Evolutionary conservation across 2,329 filamentous ascomycete genomes (phyloP).

Genomic region (Tolypocladium cylindrosporum): DNA sequence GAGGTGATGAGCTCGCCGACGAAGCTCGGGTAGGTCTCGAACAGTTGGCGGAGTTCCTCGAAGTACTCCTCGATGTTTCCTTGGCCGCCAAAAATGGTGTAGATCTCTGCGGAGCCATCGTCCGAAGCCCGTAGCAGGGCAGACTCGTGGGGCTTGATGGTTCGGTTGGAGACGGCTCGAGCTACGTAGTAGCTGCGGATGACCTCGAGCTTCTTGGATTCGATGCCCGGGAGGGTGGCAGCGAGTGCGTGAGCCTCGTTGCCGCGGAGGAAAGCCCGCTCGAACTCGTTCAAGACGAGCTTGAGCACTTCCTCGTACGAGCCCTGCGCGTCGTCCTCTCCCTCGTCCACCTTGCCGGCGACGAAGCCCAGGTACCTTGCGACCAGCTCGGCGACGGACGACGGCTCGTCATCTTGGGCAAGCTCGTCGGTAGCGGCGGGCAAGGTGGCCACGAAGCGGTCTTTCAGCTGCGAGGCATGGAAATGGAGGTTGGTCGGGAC

Average conservation of each 20-base stretch:
- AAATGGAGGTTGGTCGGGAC: slow-evolving; percentile 94
- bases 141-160: slow-evolving; percentile 87
- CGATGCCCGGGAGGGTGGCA: slow-evolving; percentile 77
- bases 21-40: slow-evolving; percentile 83
- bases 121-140: slow-evolving; percentile 82
- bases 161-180: slow-evolving; percentile 70
- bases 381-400: slow-evolving; percentile 84
- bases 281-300: slow-evolving; percentile 88
- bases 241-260: slow-evolving; percentile 94
- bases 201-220: slow-evolving; percentile 83
- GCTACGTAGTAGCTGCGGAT: slow-evolving; percentile 88
- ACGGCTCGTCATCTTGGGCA: slow-evolving; percentile 97
- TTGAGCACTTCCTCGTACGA: slow-evolving; percentile 90
- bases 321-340: slow-evolving; percentile 79
- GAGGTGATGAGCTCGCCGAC: slow-evolving; percentile 74
- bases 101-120: slow-evolving; percentile 74
- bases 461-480: slow-evolving; percentile 89
- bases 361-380: slow-evolving; percentile 89
- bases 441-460: slow-evolving; percentile 75
- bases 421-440: slow-evolving; percentile 92
- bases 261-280: slow-evolving; percentile 85
- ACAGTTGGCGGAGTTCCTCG: slow-evolving; percentile 87
- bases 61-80: slow-evolving; percentile 99
- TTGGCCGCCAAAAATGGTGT: slow-evolving; percentile 92
- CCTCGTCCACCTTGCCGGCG: slow-evolving; percentile 80